Conservation (phyloP, 2,329 filamentous ascomycete genomes). For the Sclerotinia trifoliorum region DNA sequence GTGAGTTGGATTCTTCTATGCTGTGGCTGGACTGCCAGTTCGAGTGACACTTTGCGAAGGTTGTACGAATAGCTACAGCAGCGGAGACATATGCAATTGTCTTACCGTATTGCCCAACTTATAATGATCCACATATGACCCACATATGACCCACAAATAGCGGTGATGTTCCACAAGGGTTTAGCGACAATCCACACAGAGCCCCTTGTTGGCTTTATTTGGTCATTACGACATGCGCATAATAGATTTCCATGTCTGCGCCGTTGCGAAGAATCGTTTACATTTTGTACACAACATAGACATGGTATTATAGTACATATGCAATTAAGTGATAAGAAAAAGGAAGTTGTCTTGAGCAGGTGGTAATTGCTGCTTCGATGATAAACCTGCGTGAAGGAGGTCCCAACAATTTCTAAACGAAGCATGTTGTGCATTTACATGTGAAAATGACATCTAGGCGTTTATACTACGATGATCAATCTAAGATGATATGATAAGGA, state of each 20-base stretch:
- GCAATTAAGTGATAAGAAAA: not conserved
- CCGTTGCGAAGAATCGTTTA: not conserved
- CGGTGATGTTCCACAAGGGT: conserved; percentile 3
- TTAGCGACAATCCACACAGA: not conserved
- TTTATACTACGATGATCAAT: not conserved
- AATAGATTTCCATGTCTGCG: not conserved
- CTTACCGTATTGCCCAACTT: not conserved
- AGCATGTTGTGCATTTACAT: not conserved
- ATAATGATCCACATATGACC: not conserved
- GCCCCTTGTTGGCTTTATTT: not conserved
- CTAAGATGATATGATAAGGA: conserved; percentile 10
- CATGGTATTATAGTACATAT: not conserved
- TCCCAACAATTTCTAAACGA: conserved; percentile 19
- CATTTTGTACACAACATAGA: not conserved
- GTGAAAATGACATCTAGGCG: not conserved
- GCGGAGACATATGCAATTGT: not conserved
- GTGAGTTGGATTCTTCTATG: not conserved
- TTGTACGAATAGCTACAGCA: not conserved
- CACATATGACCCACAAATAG: not conserved
- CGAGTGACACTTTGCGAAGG: not conserved
- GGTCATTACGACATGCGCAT: not conserved
- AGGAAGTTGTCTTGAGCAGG: not conserved
- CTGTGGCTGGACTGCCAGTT: not conserved
- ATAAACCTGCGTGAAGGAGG: conserved; percentile 3
- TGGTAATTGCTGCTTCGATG: not conserved